Base-by-base conservation (phyloP, 148 eudicot genomes). In the Vaccinium macrocarpon region DNA sequence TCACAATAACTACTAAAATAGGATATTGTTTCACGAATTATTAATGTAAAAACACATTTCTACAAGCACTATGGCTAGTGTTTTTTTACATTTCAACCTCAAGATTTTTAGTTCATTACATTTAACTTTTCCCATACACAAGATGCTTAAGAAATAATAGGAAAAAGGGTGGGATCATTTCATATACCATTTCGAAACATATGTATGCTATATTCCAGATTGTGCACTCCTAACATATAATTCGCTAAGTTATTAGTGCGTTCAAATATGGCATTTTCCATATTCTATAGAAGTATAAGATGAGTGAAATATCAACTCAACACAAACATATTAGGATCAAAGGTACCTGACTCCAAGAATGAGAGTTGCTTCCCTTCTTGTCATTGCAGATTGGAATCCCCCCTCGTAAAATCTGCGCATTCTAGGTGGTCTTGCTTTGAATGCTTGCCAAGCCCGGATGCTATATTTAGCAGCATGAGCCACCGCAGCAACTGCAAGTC, bases 361-460 rank as follows among this genome's bases (percentile, higher is more conserved):
- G 23, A 90, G 90, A 74, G 98, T 90, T 1, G 98, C 98, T 90
- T 94, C 98, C 48, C 98, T 89, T 79, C 90, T 90, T n/a, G 93
- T 91, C 98, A 94, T 94, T 75, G 85, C 88, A 51, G 89, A 90
- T 84, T 93, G 95, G 73, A 94, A 94, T 73, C 98, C 95, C 66
- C 98, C 98, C 16, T 94, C 93, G 77, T 93, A 94, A 68, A 94
- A 94, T 82, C 82, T 93, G 80, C 95, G 92, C 79, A 92, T 75
- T 76, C 91, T 85, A 57, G 95, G 85, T 29, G 98, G 95, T 57
- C 98, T 86, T 82, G 96, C 89, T 87, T 92, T 94, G 82, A 94
- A 91, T 70, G 98, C 96, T 84, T 92, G 94, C 98, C 98, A 94
- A 59, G 98, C 98, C 86, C 85, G 92, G 82, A 94, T 87, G 71